Evolutionary conservation across 768 basidiomycete species (phyloP), one percentile per base, ranked within the genome.

Genomic region (Amanita jacksonii): DNA sequence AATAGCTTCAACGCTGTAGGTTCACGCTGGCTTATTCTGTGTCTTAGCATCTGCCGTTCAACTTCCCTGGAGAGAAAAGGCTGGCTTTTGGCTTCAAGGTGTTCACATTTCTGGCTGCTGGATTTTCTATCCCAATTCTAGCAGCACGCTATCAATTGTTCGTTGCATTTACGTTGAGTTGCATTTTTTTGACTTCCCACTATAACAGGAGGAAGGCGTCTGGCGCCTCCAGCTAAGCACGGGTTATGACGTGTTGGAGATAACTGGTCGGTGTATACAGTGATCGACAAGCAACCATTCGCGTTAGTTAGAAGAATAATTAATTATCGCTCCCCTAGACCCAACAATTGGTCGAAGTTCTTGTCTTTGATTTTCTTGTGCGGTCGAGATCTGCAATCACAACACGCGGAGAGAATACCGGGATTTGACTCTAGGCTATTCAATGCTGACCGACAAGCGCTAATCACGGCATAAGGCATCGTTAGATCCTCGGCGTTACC

Each of bases 111-210:
- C 67, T 87, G 44, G 38, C 58, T 10, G 47, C 64, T 9, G 85
- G 83, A 9, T 83, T 85, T 59, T 59, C 71, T 45, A 74, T 86
- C 49, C 85, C 85, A 20, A 78, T 87, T 60, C 50, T 70, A 43
- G 83, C 82, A 4, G 65, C 74, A 4, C 59, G 55, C 30, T 76
- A 70, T 55, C 83, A 85, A 60, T 50, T 87, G 85, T 87, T 52
- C 51, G 85, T 66, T 13, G n/a, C 37, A 28, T 31, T 35, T 25
- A 12, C n/a, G n/a, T n/a, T n/a, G n/a, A n/a, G n/a, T n/a, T n/a
- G n/a, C n/a, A n/a, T n/a, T n/a, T 4, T 30, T 16, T 19, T 47
- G 25, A 28, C 22, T 48, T 48, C 45, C 47, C 23, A 19, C 15
- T 40, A 5, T 38, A 49, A 30, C 53, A 77, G 77, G 60, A 66